phyloP scores from a whole-genome alignment of 768 basidiomycete species.

The Russula griseocarnosa region DNA sequence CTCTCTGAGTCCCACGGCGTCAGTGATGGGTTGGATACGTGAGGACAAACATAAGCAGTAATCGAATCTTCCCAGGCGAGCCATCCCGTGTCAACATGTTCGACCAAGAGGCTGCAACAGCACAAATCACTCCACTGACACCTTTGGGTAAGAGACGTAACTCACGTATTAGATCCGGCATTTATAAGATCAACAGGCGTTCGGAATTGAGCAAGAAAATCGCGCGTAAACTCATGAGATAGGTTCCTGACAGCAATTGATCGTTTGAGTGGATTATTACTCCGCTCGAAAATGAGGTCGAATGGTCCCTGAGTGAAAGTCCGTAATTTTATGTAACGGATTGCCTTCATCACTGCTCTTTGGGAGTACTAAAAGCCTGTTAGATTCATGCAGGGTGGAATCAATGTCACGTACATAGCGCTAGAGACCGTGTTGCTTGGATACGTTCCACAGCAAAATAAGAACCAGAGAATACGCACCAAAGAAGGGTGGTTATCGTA shows the following conservation, averaged over 20 bases:
- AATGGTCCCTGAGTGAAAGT: slow-evolving; percentile 55
- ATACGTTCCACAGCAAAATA: slow-evolving; percentile 2
- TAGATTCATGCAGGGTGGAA: background rate
- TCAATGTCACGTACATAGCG: slow-evolving; percentile 49
- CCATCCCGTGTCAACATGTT: slow-evolving; percentile 63
- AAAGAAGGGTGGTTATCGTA: slow-evolving; percentile 63
- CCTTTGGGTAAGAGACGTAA: slow-evolving; percentile 21
- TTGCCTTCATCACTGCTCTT: slow-evolving; percentile 70
- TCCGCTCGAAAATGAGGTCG: slow-evolving; percentile 58
- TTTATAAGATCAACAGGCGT: slow-evolving; percentile 42
- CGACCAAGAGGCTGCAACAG: slow-evolving; percentile 46
- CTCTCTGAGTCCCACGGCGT: slow-evolving; percentile 57
- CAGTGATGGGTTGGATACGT: slow-evolving; percentile 48
- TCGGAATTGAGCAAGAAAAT: slow-evolving; percentile 55
- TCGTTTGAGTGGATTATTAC: slow-evolving; percentile 63
- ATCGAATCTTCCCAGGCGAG: slow-evolving; percentile 53
- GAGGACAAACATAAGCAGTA: slow-evolving; percentile 46
- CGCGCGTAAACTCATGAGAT: slow-evolving; percentile 49
- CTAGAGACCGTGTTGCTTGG: slow-evolving; percentile 34
- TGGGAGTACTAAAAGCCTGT: slow-evolving; percentile 52
- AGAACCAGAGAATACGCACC: slow-evolving; percentile 40
- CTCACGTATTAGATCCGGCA: slow-evolving; percentile 45
- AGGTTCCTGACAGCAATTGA: slow-evolving; percentile 45
- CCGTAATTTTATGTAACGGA: slow-evolving; percentile 77
- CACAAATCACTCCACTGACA: slow-evolving; percentile 8